Conservation (phyloP, 2,329 filamentous ascomycete genomes). For the Hirsutella rhossiliensis region DNA sequence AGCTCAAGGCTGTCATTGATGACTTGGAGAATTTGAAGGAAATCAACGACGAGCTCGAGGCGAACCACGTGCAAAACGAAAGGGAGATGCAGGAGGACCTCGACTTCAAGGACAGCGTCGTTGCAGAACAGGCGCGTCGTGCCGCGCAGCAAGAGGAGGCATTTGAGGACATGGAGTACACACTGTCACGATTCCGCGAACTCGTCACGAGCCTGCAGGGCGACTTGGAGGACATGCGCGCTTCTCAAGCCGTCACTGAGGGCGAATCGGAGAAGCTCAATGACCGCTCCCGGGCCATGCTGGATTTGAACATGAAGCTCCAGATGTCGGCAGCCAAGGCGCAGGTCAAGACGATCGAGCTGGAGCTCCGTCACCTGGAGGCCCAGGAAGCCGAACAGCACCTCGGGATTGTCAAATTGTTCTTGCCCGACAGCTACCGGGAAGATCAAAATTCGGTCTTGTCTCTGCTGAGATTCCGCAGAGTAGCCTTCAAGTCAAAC, state of each 20-base stretch:
- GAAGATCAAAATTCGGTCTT: constrained; percentile 77
- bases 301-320: constrained; percentile 91
- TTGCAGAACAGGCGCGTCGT: constrained; percentile 68
- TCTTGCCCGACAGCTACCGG: constrained; percentile 75
- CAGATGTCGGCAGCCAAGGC: constrained; percentile 84
- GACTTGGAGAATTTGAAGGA: constrained; percentile 86
- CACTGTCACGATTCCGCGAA: constrained; percentile 76
- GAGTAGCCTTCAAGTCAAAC: constrained; percentile 77
- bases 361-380: constrained; percentile 76
- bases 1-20: constrained; percentile 69
- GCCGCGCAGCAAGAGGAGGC: constrained; percentile 65
- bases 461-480: constrained; percentile 76
- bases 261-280: constrained; percentile 85
- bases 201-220: constrained; percentile 75
- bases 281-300: constrained; percentile 81
- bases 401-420: constrained; percentile 76
- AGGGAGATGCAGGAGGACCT: constrained; percentile 92
- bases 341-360: constrained; percentile 86
- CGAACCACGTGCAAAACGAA: constrained; percentile 85
- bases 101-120: constrained; percentile 73
- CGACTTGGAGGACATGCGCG: constrained; percentile 83
- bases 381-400: constrained; percentile 84
- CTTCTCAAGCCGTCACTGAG: constrained; percentile 85
- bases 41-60: constrained; percentile 86
- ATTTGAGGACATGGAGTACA: constrained; percentile 83